phyloP scores from a whole-genome alignment of 805 yeast species.

The Hanseniaspora jakobsenii region DNA sequence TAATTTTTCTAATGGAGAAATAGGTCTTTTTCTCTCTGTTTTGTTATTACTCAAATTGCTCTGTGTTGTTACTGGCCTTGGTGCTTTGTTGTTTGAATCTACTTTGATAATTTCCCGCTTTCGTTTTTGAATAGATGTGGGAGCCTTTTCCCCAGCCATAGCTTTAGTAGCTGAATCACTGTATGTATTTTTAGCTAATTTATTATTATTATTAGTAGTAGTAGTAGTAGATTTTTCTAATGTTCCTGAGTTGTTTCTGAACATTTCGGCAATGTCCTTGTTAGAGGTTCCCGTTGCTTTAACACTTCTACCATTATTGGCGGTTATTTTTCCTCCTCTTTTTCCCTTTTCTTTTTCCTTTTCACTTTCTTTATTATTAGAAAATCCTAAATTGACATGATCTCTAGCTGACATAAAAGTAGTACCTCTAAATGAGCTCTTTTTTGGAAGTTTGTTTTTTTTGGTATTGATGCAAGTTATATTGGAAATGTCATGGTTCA shows the following conservation, averaged over 20 bases:
- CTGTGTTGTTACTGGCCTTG: no score
- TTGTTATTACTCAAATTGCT: no score
- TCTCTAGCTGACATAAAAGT: constrained; percentile 27
- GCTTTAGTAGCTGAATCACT: not conserved
- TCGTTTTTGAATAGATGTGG: no score
- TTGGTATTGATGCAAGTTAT: constrained; percentile 19
- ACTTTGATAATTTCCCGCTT: no score
- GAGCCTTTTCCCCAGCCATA: no score
- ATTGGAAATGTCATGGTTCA: constrained; percentile 20
- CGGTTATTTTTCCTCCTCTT: not conserved
- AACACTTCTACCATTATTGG: not conserved
- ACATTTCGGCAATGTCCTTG: not conserved
- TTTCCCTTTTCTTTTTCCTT: not conserved
- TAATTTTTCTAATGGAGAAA: no score
- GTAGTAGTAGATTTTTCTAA: not conserved
- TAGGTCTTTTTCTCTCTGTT: no score
- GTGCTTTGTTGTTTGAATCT: no score
- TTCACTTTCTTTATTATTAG: not conserved
- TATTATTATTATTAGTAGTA: no score
- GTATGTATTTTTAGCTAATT: not conserved
- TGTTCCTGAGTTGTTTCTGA: not conserved
- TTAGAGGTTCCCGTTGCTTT: not conserved
- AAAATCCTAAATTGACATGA: not conserved
- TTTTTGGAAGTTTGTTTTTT: not conserved
- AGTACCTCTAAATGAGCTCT: constrained; percentile 8